phyloP scores from a whole-genome alignment of 2,329 filamentous ascomycete genomes.

The Septoria linicola region DNA sequence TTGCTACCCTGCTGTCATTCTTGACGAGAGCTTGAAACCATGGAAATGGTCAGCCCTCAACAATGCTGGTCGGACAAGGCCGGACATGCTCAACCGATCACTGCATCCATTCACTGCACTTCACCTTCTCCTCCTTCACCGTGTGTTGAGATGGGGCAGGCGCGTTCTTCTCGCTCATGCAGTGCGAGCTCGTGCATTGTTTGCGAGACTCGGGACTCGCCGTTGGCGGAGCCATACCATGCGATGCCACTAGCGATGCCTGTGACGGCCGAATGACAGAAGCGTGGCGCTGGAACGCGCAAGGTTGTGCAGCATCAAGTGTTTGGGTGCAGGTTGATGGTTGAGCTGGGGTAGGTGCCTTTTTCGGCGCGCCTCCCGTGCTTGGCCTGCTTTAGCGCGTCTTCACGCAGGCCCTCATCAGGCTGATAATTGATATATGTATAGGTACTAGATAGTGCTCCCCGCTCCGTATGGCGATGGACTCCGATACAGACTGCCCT shows the following conservation, averaged over 20 bases:
- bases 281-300: conserved; percentile 2
- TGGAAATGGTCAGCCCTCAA: conserved; percentile 11
- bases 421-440: too few relatives aligned
- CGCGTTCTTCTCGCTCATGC: not conserved
- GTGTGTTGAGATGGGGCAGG: not conserved
- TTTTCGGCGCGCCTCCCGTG: not conserved
- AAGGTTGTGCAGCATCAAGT: not conserved
- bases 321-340: not conserved
- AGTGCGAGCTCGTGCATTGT: not conserved
- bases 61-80: not conserved
- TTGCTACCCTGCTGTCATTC: not conserved
- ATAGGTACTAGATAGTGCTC: too few relatives aligned
- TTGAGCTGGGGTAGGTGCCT: not conserved
- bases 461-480: too few relatives aligned
- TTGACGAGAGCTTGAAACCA: conserved; percentile 3
- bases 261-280: conserved; percentile 6
- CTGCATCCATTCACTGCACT: conserved; percentile 6
- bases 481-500: too few relatives aligned
- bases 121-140: not conserved
- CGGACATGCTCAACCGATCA: conserved; percentile 6
- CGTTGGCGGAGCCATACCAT: not conserved
- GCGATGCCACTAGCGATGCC: not conserved
- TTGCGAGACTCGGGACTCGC: not conserved
- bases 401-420: too few relatives aligned
- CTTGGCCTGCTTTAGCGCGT: too few relatives aligned